Conservation (phyloP, 345 rosid genomes). For the Brassica juncea region DNA sequence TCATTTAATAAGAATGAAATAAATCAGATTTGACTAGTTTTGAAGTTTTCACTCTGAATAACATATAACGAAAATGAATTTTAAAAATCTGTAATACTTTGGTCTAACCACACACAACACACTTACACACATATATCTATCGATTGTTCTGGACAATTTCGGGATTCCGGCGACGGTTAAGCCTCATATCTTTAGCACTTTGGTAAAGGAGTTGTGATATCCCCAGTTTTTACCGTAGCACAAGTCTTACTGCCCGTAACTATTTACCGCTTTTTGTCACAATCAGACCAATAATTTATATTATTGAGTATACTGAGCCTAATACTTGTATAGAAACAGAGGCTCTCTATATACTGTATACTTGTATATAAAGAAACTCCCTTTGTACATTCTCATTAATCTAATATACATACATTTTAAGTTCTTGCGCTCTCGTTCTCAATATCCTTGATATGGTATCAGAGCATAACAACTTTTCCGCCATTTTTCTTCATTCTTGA, state of each 20-base stretch:
- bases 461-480: not conserved
- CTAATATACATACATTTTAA: not conserved
- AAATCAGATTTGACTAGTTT: conserved; percentile 6
- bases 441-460: not conserved
- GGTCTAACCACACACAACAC: not conserved
- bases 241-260: not conserved
- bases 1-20: not conserved
- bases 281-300: no score
- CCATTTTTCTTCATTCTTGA: not conserved
- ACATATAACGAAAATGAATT: not conserved
- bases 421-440: not conserved
- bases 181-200: not conserved
- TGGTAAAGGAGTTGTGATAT: not conserved
- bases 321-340: no score
- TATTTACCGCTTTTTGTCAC: no score
- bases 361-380: not conserved
- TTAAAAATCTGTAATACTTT: conserved; percentile 1
- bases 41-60: not conserved
- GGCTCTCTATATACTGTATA: not conserved
- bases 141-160: not conserved
- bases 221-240: not conserved
- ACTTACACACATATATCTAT: not conserved
- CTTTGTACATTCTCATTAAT: not conserved
- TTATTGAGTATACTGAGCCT: no score
- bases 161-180: not conserved